Evolutionary conservation across 2,329 filamentous ascomycete species (phyloP), one percentile per base, ranked within the genome.

Genomic region (Trichoderma cornu-damae): DNA sequence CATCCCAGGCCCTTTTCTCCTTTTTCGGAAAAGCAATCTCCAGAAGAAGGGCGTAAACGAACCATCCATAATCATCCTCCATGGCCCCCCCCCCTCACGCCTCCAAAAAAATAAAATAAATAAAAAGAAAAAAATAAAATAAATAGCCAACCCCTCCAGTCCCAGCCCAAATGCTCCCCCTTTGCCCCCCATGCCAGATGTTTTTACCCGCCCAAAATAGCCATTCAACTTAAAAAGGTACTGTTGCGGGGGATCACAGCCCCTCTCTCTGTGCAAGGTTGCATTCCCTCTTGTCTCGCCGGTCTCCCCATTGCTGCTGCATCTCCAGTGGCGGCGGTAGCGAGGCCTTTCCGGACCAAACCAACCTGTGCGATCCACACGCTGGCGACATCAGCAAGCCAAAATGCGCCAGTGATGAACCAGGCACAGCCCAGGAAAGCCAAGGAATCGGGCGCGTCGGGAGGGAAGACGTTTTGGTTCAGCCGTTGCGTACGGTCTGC

Each of bases 391-490:
- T 66, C 65, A 24, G 64, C 62, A 4, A 67, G 62, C 3, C 59
- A 65, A 37, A 65, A 64, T 14, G 65, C 64, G 12, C 65, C 62
- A 12, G 61, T 64, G 26, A 64, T 55, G 47, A 67, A 62, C 64
- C 62, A 64, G 8, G 59, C 63, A 24, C 62, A 64, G 6, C 65
- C 63, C 35, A 67, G 47, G 53, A 77, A 71, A 0, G 73, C 77
- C 16, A 77, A 66, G 14, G 73, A 76, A 30, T 74, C 66, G 3
- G 74, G 72, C n/a, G 73, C 66, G 18, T 68, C 63, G 0, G 74
- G 66, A 3, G 75, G 73, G 59, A 78, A 77, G 6, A 78, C 64
- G 59, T 77, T 77, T 49, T 72, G 71, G 53, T 73, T 78, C 1
- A 79, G 65, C 0, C 69, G 62, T 7, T 72, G 69, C n/a, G 4